These are phyloP conservation scores for Blastobotrys ciferrii DNA, from an alignment of 1,139 yeast species.

Conservation along the genomic window DNA sequence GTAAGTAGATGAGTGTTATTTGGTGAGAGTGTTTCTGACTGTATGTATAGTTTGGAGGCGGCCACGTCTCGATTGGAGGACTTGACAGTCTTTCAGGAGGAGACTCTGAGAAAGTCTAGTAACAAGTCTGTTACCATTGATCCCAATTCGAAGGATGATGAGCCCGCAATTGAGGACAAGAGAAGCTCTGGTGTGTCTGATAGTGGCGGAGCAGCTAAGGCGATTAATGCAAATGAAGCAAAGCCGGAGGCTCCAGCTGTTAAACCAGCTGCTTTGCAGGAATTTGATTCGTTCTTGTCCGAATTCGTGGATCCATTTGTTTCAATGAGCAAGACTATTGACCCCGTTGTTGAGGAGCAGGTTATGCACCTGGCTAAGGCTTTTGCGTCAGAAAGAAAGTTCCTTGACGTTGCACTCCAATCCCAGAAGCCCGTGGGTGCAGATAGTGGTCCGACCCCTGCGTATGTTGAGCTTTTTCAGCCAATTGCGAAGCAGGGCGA, in stretches of 20 bases:
- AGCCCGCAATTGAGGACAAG: constrained; percentile 9
- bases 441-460: constrained; percentile 40
- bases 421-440: constrained; percentile 58
- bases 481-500: constrained; percentile 68
- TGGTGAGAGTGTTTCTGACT: constrained; percentile 1
- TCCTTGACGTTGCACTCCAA: constrained; percentile 58
- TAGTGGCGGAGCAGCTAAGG: constrained; percentile 16
- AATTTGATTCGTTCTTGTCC: constrained; percentile 55
- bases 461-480: constrained; percentile 54
- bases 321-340: constrained; percentile 55
- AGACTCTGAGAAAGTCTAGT: constrained; percentile 30
- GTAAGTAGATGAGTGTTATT: constrained; percentile 32
- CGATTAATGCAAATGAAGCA: background rate
- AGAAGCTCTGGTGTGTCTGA: constrained; percentile 15
- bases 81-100: constrained; percentile 76
- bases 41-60: constrained; percentile 61
- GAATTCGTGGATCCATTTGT: constrained; percentile 60
- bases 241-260: background rate
- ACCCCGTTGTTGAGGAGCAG: constrained; percentile 60
- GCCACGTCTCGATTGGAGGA: constrained; percentile 93
- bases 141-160: constrained; percentile 15
- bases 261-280: constrained; percentile 28
- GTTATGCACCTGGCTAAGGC: constrained; percentile 58
- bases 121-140: constrained; percentile 21
- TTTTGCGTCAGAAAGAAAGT: constrained; percentile 54